Conservation (phyloP, 106 monocot genomes). For the Phalaenopsis equestris region DNA sequence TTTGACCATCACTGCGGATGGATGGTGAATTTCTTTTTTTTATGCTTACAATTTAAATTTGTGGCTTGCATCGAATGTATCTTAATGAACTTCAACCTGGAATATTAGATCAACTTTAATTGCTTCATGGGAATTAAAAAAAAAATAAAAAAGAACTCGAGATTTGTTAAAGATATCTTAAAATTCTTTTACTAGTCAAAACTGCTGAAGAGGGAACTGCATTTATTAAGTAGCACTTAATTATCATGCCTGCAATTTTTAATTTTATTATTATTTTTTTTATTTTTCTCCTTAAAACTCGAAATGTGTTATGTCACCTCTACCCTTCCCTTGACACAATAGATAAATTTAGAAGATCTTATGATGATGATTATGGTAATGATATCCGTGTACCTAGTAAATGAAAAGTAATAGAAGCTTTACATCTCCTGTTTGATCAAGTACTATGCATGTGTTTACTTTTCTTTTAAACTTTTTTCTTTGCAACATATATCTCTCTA, state of each 20-base stretch:
- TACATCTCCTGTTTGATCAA: background rate
- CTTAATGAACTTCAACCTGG: background rate
- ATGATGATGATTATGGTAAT: background rate
- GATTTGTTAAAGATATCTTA: background rate
- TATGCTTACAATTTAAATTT: background rate
- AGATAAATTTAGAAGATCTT: background rate
- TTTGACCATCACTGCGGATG: conserved; percentile 99
- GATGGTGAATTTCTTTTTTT: conserved; percentile 52
- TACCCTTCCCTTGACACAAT: background rate
- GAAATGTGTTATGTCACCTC: background rate
- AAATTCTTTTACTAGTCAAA: background rate
- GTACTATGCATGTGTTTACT: background rate
- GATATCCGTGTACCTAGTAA: background rate
- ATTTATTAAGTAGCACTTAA: background rate
- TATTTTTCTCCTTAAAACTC: background rate
- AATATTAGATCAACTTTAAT: background rate
- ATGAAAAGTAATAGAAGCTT: conserved; percentile 5
- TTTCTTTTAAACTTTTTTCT: background rate
- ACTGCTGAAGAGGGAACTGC: background rate
- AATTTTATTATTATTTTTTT: background rate
- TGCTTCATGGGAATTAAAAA: no score
- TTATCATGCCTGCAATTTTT: background rate
- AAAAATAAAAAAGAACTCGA: background rate
- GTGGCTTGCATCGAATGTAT: background rate
- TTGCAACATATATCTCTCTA: background rate